Evolutionary conservation across 2,329 filamentous ascomycete species (phyloP), one percentile per base, ranked within the genome.

Genomic region (Elsinoe necatrix): DNA sequence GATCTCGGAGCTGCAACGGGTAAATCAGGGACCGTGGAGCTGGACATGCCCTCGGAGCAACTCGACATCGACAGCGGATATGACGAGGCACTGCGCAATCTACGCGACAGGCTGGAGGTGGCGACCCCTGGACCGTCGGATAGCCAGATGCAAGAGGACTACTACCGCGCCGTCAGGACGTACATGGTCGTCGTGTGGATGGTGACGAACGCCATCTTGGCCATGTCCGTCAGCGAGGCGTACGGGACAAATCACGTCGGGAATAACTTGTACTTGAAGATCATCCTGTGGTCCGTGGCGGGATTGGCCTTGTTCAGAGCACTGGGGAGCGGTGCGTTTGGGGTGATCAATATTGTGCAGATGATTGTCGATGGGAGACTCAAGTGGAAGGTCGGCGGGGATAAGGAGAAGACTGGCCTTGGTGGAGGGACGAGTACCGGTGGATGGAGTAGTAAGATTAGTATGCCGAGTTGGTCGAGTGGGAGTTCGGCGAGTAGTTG

Each of bases 151-250:
- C 93, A 98, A 71, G 93, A 98, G 71, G 93, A 98, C 73, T 98
- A 98, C 79, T 98, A 98, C 80, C 89, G 91, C 70, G 89, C 86
- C 39, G 93, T 98, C 54, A 84, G 93, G 56, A 98, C 93, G 0
- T 98, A 98, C 82, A 95, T 98, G 85, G 93, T 98, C 11, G 84
- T 95, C 42, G 80, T 85, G 47, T 98, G 93, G 93, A 89, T 98
- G 80, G 80, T 95, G 34, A 83, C 84, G 65, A 98, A 98, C 70
- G 89, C 87, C 2, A 83, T 95, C 59, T 83, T 98, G 35, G 92
- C 89, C 68, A 98, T 98, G 93, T 82, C 86, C 1, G 85, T 97
- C 12, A 87, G 82, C 4, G 93, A 98, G 73, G 83, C 87, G 2
- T 98, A 96, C 72, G 81, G 81, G 45, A 77, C 80, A 59, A 81